Base-by-base conservation (phyloP, 306 rosid species). In the Pterocarpus santalinus region DNA sequence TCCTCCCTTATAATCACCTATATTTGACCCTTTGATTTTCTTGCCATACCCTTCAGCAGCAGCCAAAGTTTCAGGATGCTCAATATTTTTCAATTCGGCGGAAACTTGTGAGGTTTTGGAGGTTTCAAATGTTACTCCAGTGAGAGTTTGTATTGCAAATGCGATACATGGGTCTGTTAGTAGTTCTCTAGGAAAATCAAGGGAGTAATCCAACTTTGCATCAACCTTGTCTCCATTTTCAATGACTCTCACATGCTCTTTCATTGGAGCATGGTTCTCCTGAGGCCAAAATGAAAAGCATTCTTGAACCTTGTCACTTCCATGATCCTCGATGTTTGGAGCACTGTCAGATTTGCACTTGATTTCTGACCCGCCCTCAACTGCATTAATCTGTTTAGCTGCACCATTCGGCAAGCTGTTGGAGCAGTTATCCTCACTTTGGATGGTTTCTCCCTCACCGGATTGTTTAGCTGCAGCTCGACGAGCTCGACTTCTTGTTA, bases 161-260 rank as follows among this genome's bases (percentile, higher is more conserved):
- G 97, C 98, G 44, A 95, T 93, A 80, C 97, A 95, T 14, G 99
- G 99, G 65, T 95, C 99, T 7, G 89, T 76, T 82, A 94, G 80
- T 5, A 95, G 74, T 77, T 93, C 94, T 43, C 74, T 79, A 15
- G 93, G 94, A 38, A 83, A 73, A 60, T 87, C 92, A 7, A 32
- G 63, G 41, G 65, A 14, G 75, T 80, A 69, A 80, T 79, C 92
- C 71, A 81, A 80, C 60, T 81, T 86, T 14, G 38, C 71, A 13
- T 81, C 86, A 3, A 69, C 75, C 53, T 81, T 79, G 32, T 80
- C 79, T 83, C 41, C 81, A n/a, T 56, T 75, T 52, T 79, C 79
- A 38, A 56, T 36, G 65, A 72, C 76, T 72, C 78, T 69, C 13
- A 9, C 79, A 32, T 7, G 83, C 46, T 81, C 81, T 53, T 57